Evolutionary conservation across 2,329 filamentous ascomycete genomes (phyloP).

Genomic region (Scedosporium apiospermum): DNA sequence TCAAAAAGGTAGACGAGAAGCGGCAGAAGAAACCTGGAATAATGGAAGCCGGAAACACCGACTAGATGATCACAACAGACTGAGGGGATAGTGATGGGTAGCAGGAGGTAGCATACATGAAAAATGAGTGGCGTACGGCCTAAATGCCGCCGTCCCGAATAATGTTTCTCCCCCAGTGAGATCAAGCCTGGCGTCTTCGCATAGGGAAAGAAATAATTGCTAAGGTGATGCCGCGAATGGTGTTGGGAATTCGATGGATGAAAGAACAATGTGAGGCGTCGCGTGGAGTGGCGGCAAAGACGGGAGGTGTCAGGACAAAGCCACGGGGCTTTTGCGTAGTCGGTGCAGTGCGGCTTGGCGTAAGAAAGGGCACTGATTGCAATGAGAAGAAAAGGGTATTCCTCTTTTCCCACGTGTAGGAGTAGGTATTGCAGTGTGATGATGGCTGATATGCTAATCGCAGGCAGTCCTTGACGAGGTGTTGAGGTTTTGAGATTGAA

Average conservation of each 20-base stretch:
- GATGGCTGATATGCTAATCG: neutral
- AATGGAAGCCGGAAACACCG: neutral
- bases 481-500: neutral
- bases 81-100: neutral
- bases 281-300: neutral
- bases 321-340: neutral
- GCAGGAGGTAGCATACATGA: neutral
- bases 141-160: neutral
- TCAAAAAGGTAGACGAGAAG: neutral
- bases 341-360: too few species aligned
- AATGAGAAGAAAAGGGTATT: too few species aligned
- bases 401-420: too few species aligned
- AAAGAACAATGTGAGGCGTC: neutral
- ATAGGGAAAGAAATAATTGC: neutral
- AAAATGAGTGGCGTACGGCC: conserved; percentile 1
- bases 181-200: neutral
- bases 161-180: neutral
- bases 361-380: too few species aligned
- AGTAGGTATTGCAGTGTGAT: neutral
- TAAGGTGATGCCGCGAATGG: neutral
- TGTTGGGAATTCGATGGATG: neutral
- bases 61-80: neutral
- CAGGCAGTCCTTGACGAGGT: neutral
- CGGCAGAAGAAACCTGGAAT: neutral
- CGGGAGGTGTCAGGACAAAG: neutral